A percentile compares a stretch with the other conserved stretches of the same genome.
Evolutionary conservation across 768 basidiomycete genomes (phyloP).

Genomic region (Hypholoma fasciculare): DNA sequence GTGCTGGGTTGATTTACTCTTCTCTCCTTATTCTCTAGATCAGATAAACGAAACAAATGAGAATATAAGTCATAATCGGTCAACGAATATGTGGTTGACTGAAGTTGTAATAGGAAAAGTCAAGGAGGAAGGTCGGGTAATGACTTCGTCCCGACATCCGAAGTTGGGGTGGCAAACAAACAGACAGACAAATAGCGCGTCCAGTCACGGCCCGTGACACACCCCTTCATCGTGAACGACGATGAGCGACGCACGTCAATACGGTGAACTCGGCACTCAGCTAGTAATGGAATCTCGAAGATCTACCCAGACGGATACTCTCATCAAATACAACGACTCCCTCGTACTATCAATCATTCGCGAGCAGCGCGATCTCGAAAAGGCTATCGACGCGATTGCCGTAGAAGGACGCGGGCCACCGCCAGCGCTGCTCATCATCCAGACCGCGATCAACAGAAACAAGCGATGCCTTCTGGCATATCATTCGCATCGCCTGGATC

Average conservation of each 20-base stretch:
- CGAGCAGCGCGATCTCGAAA: conserved; percentile 89
- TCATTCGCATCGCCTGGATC: conserved; percentile 82
- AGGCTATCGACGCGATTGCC: conserved; percentile 41
- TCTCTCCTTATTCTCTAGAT: too few relatives aligned
- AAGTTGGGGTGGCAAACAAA: background rate
- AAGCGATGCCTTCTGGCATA: conserved; percentile 96
- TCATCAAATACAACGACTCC: conserved; percentile 90
- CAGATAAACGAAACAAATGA: too few relatives aligned
- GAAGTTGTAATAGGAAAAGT: too few relatives aligned
- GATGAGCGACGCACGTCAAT: conserved; percentile 63
- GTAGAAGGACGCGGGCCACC: conserved; percentile 44
- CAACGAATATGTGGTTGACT: too few relatives aligned
- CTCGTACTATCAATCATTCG: conserved; percentile 85
- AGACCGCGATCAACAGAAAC: conserved; percentile 88
- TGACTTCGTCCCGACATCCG: background rate
- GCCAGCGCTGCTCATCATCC: conserved; percentile 76
- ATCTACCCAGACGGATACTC: conserved; percentile 78
- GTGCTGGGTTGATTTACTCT: too few relatives aligned
- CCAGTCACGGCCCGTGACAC: conserved; percentile 18
- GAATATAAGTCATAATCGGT: too few relatives aligned
- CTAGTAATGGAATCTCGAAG: conserved; percentile 86
- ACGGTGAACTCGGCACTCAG: conserved; percentile 84
- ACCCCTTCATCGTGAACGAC: conserved; percentile 17
- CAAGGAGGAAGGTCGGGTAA: too few relatives aligned
- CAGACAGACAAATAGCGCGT: conserved; percentile 17